Evolutionary conservation across 2,329 filamentous ascomycete species (phyloP).

Genomic region (Neofusicoccum laricinum): DNA sequence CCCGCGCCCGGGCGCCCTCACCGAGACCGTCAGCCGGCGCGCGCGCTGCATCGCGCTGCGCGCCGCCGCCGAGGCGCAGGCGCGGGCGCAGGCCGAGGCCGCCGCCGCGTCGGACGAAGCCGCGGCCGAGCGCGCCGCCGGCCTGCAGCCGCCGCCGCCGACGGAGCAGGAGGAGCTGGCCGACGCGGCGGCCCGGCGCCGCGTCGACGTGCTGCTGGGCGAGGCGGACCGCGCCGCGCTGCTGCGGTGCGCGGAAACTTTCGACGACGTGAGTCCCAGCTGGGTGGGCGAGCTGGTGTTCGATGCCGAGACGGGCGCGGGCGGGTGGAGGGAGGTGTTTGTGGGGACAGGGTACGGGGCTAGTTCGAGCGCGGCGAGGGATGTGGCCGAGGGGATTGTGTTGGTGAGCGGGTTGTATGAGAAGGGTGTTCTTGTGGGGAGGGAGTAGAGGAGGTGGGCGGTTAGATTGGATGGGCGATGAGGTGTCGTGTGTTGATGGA

Average conservation of each 20-base stretch:
- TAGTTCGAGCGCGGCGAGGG: constrained; percentile 37
- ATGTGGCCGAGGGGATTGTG: constrained; percentile 33
- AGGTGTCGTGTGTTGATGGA: neutral
- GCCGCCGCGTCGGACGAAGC: neutral
- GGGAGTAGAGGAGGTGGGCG: neutral
- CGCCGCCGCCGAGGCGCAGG: constrained; percentile 7
- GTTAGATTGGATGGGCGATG: neutral
- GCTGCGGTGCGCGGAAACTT: constrained; percentile 17
- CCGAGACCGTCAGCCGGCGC: neutral
- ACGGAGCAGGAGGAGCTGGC: neutral
- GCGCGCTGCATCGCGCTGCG: constrained; percentile 17
- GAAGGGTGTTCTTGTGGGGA: constrained; percentile 33
- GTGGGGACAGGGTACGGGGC: constrained; percentile 32
- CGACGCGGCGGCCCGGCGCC: neutral
- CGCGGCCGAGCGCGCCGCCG: constrained; percentile 12
- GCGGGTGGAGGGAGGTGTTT: constrained; percentile 32
- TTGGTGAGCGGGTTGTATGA: constrained; percentile 42
- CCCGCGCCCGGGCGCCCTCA: constrained; percentile 33
- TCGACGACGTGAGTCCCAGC: constrained; percentile 29
- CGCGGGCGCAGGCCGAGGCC: neutral
- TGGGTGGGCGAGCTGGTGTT: constrained; percentile 29
- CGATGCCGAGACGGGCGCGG: constrained; percentile 21
- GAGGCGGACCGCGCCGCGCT: constrained; percentile 12
- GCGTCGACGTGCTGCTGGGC: constrained; percentile 14
- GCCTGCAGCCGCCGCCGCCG: neutral